Conservation (phyloP, 1,139 yeast species). For the Taphrina betulina region DNA sequence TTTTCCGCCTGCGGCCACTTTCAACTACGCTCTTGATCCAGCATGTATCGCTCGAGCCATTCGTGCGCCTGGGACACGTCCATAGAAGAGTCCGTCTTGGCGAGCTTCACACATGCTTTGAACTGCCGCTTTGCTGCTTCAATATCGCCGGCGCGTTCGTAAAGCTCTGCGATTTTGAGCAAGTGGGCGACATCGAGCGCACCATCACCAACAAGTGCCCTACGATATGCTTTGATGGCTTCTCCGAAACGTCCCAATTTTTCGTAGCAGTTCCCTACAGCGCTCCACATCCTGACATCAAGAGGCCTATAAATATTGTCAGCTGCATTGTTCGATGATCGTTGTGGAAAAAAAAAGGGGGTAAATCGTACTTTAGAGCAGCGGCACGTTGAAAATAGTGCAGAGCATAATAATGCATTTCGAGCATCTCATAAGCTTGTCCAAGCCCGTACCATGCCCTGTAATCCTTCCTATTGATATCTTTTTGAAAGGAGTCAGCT, state of each 20-base stretch:
- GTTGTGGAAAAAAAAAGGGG: background rate
- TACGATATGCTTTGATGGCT: slow-evolving; percentile 57
- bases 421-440: slow-evolving; percentile 94
- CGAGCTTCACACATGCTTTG: slow-evolving; percentile 35
- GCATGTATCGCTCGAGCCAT: slow-evolving; percentile 24
- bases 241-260: slow-evolving; percentile 68
- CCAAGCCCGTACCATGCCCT: slow-evolving; percentile 99
- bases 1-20: too few relatives aligned
- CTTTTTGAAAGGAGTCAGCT: slow-evolving; percentile 40
- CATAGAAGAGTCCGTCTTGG: background rate
- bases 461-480: slow-evolving; percentile 82
- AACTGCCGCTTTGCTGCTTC: slow-evolving; percentile 52
- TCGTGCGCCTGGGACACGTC: slow-evolving; percentile 3
- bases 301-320: slow-evolving; percentile 51
- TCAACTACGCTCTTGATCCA: too few relatives aligned
- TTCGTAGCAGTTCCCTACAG: slow-evolving; percentile 85
- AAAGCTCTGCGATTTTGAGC: slow-evolving; percentile 66
- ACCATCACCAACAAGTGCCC: slow-evolving; percentile 49
- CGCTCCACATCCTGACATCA: slow-evolving; percentile 96
- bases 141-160: slow-evolving; percentile 57
- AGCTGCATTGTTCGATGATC: background rate
- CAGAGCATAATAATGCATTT: slow-evolving; percentile 88
- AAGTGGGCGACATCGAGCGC: slow-evolving; percentile 53
- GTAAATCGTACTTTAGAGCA: slow-evolving; percentile 55
- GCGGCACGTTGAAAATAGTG: slow-evolving; percentile 93